These are phyloP conservation scores for Sporisorium iseilematis-ciliati DNA, from an alignment of 1,284 basidiomycete species.

Conservation along the genomic window DNA sequence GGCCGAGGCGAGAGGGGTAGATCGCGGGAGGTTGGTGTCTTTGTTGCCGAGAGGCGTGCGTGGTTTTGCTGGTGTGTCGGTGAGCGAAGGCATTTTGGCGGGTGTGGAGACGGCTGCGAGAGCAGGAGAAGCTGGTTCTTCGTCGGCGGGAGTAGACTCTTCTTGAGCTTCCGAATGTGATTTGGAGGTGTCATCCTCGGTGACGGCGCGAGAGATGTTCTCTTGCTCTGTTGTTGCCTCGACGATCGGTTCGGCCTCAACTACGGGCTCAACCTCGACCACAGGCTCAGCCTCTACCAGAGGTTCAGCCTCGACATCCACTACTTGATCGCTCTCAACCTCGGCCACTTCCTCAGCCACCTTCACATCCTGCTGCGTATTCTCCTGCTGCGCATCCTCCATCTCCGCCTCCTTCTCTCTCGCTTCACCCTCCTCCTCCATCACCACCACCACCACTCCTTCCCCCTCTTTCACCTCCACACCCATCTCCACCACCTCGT, in stretches of 20 bases:
- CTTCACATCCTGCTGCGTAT: background rate
- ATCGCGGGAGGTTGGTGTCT: constrained; percentile 25
- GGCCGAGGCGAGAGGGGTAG: background rate
- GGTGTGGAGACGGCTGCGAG: background rate
- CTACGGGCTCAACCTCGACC: background rate
- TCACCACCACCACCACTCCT: background rate
- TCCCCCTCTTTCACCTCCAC: background rate
- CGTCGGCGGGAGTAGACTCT: background rate
- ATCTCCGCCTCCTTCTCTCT: background rate
- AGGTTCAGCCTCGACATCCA: background rate
- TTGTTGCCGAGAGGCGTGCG: constrained; percentile 33
- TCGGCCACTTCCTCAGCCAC: background rate
- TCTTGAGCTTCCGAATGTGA: background rate
- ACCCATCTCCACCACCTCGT: background rate
- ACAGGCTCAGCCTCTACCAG: background rate
- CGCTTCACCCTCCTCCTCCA: background rate
- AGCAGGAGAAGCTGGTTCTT: background rate
- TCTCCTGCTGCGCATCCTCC: background rate
- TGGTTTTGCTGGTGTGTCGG: background rate
- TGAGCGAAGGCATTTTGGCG: background rate
- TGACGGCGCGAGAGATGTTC: background rate
- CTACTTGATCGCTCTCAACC: background rate
- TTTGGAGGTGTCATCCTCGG: background rate
- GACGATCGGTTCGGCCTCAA: background rate
- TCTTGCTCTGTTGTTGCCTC: background rate